Evolutionary conservation across 371 early-diverging fungal genomes (phyloP).

Genomic region (Apophysomyces elegans): DNA sequence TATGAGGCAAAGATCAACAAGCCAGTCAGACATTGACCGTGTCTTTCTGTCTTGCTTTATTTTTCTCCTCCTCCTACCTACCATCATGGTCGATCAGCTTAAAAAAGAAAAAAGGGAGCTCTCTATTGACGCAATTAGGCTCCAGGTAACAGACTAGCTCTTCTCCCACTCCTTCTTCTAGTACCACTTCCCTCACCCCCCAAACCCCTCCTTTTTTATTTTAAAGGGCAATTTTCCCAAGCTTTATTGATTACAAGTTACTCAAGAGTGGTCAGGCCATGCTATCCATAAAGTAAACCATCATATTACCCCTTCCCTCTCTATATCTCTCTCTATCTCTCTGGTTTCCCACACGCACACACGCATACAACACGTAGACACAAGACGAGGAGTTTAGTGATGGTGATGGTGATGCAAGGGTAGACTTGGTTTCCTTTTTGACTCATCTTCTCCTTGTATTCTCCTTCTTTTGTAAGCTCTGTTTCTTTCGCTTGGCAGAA

Average conservation of each 20-base stretch:
- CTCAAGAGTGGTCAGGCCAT: neutral
- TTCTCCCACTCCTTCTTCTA: neutral
- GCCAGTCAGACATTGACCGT: conserved; percentile 1
- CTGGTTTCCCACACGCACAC: no score
- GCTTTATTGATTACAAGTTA: no score
- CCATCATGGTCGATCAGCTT: conserved; percentile 1
- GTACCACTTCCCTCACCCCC: no score
- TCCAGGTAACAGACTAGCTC: no score
- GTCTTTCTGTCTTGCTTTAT: neutral
- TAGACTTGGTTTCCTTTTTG: neutral
- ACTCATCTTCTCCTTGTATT: neutral
- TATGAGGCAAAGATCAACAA: conserved; percentile 2
- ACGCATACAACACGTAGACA: no score
- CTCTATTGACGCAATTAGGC: neutral
- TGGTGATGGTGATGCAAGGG: neutral
- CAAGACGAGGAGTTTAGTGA: no score
- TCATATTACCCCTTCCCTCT: neutral
- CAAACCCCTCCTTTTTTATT: no score
- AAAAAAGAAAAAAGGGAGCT: conserved; percentile 6
- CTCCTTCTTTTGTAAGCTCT: no score
- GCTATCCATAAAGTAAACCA: neutral
- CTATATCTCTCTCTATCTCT: neutral
- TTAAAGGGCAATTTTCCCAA: no score
- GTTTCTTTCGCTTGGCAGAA: no score
- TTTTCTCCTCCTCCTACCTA: neutral